Base-by-base conservation (phyloP, 192 early-diverging fungal genomes). In the Dissophora ornata region DNA sequence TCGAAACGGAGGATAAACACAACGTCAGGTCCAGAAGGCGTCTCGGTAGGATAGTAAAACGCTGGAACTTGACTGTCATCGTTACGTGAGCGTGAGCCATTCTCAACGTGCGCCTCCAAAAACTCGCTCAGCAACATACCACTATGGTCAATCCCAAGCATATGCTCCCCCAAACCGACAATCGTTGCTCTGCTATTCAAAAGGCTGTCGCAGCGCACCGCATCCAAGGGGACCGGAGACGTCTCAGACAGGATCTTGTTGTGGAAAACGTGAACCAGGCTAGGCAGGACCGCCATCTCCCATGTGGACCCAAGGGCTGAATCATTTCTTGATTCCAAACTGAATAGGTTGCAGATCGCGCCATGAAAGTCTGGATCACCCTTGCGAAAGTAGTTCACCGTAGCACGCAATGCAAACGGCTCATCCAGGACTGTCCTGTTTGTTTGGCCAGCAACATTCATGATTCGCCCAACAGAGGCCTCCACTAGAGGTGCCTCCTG, bases 391-490 rank as follows among this genome's bases (percentile, higher is more conserved):
- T 59, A 69, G 51, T 54, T 69, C 38, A 56, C 41, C 2, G 63
- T 52, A 18, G 63, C 53, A 19, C 44, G 63, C 44, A 56, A 2
- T 48, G 32, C 51, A 48, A 56, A 48, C 3, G 63, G 63, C 19
- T 66, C 63, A 22, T 66, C 44, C 13, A 66, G 22, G 15, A 66
- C 42, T 15, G 52, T 66, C n/a, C n/a, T n/a, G 26, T 6, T 26
- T 28, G 52, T 25, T 22, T 48, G 5, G 15, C 32, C 48, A 16
- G n/a, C 49, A 48, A 64, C 13, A 64, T 45, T 18, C 32, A 66
- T 22, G 52, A 56, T 66, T 34, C 63, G 32, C 19, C 63, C 63
- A 28, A 66, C 63, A 66, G 63, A 66, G 8, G 52, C 63, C 25
- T 64, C 62, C 15, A 64, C 62, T n/a, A 64, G 19, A 5, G 50